Evolutionary conservation across 78 protist species (phyloP).

Genomic region (Mantamonas sphyraenae): DNA sequence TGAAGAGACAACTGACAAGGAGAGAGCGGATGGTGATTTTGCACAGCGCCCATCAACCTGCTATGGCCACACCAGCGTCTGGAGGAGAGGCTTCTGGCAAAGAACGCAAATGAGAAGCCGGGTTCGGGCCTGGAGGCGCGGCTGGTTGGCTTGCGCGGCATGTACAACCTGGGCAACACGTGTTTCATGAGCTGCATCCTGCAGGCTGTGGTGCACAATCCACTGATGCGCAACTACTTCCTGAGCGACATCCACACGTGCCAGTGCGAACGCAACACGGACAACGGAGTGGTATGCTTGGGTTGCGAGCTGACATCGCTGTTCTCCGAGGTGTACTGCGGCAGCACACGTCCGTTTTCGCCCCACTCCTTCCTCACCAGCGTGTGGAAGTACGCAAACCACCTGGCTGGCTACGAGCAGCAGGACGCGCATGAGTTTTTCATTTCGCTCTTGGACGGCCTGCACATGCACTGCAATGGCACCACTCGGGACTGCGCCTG

Average conservation of each 20-base stretch:
- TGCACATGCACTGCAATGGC: slow-evolving; percentile 29
- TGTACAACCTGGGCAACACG: slow-evolving; percentile 68
- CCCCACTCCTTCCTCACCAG: slow-evolving; percentile 54
- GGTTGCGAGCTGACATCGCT: slow-evolving; percentile 59
- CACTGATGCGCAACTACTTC: slow-evolving; percentile 41
- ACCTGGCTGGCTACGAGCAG: slow-evolving; percentile 72
- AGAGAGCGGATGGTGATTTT: too few relatives aligned
- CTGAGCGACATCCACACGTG: slow-evolving; percentile 56
- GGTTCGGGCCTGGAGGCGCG: too few relatives aligned
- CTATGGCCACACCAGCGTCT: too few relatives aligned
- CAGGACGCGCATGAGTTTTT: slow-evolving; percentile 85
- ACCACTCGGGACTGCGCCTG: background rate
- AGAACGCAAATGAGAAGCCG: too few relatives aligned
- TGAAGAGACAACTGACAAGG: slow-evolving; percentile 41
- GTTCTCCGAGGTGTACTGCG: slow-evolving; percentile 38
- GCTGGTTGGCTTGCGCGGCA: slow-evolving; percentile 70
- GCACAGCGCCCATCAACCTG: too few relatives aligned
- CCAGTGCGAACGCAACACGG: background rate
- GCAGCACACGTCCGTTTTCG: slow-evolving; percentile 27
- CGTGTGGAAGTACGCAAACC: slow-evolving; percentile 44
- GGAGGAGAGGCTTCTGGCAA: too few relatives aligned
- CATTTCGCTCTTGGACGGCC: slow-evolving; percentile 54
- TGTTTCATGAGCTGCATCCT: slow-evolving; percentile 68
- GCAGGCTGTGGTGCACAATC: slow-evolving; percentile 50
- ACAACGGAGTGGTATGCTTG: slow-evolving; percentile 28